Evolutionary conservation across 805 yeast species (phyloP).

Genomic region (Yarrowia sp.): DNA sequence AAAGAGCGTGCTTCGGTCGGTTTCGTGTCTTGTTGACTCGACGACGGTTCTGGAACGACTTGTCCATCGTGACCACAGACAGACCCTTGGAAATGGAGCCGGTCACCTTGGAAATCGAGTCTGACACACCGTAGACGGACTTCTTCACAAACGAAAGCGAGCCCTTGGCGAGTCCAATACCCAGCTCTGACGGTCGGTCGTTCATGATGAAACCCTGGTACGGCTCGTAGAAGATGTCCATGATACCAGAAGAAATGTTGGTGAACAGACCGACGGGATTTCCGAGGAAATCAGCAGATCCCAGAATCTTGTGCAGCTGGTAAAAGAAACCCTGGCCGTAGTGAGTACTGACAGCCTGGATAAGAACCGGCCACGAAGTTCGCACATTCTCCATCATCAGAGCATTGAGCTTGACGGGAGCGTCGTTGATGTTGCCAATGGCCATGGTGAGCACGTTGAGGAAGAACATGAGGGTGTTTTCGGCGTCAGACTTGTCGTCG

Average conservation of each 20-base stretch:
- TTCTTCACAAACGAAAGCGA: slow-evolving; percentile 91
- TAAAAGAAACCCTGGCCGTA: slow-evolving; percentile 89
- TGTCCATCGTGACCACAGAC: slow-evolving; percentile 84
- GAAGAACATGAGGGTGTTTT: slow-evolving; percentile 68
- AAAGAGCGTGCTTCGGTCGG: slow-evolving; percentile 77
- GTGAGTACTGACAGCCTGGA: slow-evolving; percentile 72
- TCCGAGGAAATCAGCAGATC: slow-evolving; percentile 94
- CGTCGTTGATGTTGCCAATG: slow-evolving; percentile 93
- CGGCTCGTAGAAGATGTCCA: slow-evolving; percentile 96
- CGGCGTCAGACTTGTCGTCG: slow-evolving; percentile 58
- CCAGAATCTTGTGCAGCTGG: slow-evolving; percentile 87
- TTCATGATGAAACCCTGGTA: slow-evolving; percentile 92
- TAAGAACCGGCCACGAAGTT: slow-evolving; percentile 72
- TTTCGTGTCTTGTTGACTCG: slow-evolving; percentile 61
- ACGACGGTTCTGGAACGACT: slow-evolving; percentile 78
- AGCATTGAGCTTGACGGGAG: slow-evolving; percentile 87
- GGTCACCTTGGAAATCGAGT: slow-evolving; percentile 86
- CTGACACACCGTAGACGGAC: slow-evolving; percentile 91
- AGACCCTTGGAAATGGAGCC: slow-evolving; percentile 94
- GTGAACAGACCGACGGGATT: slow-evolving; percentile 97
- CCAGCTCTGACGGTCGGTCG: slow-evolving; percentile 93
- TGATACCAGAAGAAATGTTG: slow-evolving; percentile 87
- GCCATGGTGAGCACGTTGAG: slow-evolving; percentile 92
- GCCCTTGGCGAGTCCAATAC: slow-evolving; percentile 94
- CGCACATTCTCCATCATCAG: slow-evolving; percentile 83